A percentile compares a stretch with the other conserved stretches of the same genome.
These are phyloP conservation scores for Chlorella sp. DNA, from an alignment of 139 green algal species.

Conservation along the genomic window DNA sequence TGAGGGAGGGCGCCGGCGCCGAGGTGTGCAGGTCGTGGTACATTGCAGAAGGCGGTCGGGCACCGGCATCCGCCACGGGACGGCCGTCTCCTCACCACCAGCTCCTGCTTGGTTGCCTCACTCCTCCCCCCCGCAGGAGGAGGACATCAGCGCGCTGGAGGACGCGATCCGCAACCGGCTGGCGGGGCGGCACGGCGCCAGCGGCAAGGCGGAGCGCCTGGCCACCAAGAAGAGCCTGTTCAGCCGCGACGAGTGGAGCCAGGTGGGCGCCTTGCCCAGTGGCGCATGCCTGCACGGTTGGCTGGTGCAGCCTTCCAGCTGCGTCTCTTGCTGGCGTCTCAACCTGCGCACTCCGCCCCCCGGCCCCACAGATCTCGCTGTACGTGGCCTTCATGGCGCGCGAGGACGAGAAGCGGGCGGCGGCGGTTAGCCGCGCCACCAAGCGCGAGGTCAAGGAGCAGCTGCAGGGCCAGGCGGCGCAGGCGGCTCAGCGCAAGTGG, in stretches of 20 bases:
- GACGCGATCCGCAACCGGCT: conserved; percentile 30
- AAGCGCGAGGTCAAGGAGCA: not conserved
- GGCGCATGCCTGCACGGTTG: no score
- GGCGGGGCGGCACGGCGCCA: not conserved
- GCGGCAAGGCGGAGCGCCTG: conserved; percentile 20
- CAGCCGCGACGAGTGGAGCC: conserved; percentile 15
- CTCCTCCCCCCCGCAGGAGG: not conserved
- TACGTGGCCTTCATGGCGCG: conserved; percentile 30
- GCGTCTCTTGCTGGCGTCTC: no score
- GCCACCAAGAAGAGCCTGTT: conserved; percentile 22
- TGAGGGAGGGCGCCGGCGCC: conserved; percentile 9
- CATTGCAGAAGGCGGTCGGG: not conserved
- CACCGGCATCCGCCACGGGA: not conserved
- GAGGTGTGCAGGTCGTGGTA: conserved; percentile 8
- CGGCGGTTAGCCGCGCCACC: not conserved
- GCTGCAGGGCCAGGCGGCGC: not conserved
- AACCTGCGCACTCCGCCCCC: no score
- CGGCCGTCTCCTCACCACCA: not conserved
- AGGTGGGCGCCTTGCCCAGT: no score
- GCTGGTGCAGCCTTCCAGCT: no score
- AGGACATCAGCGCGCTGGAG: conserved; percentile 26
- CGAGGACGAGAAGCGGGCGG: conserved; percentile 10
- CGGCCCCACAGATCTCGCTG: not conserved
- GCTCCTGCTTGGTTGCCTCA: not conserved
- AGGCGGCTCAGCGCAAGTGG: conserved; percentile 16